Percentiles rank a stretch among this genome's conserved stretches.
Conservation (phyloP, 2,329 filamentous ascomycete genomes). For the Nectriaceae sp. region DNA sequence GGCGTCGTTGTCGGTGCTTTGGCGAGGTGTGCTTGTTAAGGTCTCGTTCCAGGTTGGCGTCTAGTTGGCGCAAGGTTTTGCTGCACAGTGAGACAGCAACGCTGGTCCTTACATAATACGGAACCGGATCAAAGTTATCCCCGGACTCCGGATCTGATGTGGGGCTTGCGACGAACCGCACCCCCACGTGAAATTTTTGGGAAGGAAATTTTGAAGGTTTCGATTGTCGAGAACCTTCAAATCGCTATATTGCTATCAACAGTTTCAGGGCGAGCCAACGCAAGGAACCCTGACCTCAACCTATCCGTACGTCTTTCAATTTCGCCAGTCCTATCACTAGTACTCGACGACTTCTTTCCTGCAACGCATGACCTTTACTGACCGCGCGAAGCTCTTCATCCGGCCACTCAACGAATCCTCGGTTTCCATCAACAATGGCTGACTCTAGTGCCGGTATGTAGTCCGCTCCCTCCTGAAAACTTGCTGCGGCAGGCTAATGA, state of each 20-base stretch:
- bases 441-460: constrained; percentile 28
- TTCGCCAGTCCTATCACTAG: background rate
- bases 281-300: constrained; percentile 56
- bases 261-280: constrained; percentile 59
- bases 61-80: constrained; percentile 46
- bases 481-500: constrained; percentile 18
- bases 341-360: background rate
- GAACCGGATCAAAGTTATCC: constrained; percentile 12
- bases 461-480: background rate
- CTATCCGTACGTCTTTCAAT: constrained; percentile 12
- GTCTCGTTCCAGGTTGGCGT: constrained; percentile 41
- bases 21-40: constrained; percentile 37
- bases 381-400: constrained; percentile 12
- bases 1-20: constrained; percentile 30
- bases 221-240: constrained; percentile 16
- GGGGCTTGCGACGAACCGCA: constrained; percentile 5
- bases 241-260: constrained; percentile 13
- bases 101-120: constrained; percentile 34
- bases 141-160: constrained; percentile 5
- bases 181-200: constrained; percentile 27
- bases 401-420: constrained; percentile 15
- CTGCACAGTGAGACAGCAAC: constrained; percentile 33
- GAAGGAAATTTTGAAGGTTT: constrained; percentile 12
- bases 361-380: constrained; percentile 8
- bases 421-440: constrained; percentile 25